Percentiles rank a stretch among this genome's conserved stretches.
Conservation (phyloP, 148 eudicot species). For the Camellia granthamiana region DNA sequence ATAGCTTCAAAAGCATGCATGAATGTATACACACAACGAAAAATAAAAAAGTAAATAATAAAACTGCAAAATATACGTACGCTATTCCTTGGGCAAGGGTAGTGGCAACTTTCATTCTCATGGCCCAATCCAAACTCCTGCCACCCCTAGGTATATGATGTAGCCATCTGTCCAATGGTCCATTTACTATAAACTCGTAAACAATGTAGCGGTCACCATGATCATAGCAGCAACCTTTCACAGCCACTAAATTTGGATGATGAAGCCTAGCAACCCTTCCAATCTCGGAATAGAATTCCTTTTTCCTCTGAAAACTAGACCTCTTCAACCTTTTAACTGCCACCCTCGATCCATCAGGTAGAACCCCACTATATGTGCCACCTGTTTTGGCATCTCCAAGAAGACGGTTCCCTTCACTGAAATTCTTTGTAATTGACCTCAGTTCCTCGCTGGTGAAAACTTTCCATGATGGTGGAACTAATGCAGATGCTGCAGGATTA, state of each 20-base stretch:
- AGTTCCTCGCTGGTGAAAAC: conserved; percentile 78
- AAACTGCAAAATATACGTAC: conserved; percentile 40
- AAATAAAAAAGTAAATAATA: background rate
- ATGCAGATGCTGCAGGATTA: conserved; percentile 60
- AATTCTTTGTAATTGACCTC: conserved; percentile 75
- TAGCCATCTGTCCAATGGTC: conserved; percentile 91
- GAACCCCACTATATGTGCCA: conserved; percentile 77
- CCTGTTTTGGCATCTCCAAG: conserved; percentile 93
- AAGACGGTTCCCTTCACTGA: conserved; percentile 88
- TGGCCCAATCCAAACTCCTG: conserved; percentile 82
- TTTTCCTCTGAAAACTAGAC: conserved; percentile 81
- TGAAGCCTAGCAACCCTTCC: conserved; percentile 88
- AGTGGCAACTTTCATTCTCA: conserved; percentile 85
- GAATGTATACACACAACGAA: background rate
- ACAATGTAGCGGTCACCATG: conserved; percentile 92
- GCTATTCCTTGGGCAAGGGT: conserved; percentile 97
- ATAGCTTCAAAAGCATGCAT: background rate
- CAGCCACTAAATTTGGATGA: conserved; percentile 81
- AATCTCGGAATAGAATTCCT: conserved; percentile 91
- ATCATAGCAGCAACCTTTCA: conserved; percentile 92
- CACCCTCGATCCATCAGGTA: conserved; percentile 80
- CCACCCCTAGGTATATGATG: conserved; percentile 93
- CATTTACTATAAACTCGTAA: conserved; percentile 81
- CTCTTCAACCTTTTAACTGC: conserved; percentile 91
- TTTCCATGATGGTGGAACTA: conserved; percentile 86